Evolutionary conservation across 2,329 filamentous ascomycete species (phyloP), one percentile per base, ranked within the genome.

Genomic region (Cladophialophora exuberans): DNA sequence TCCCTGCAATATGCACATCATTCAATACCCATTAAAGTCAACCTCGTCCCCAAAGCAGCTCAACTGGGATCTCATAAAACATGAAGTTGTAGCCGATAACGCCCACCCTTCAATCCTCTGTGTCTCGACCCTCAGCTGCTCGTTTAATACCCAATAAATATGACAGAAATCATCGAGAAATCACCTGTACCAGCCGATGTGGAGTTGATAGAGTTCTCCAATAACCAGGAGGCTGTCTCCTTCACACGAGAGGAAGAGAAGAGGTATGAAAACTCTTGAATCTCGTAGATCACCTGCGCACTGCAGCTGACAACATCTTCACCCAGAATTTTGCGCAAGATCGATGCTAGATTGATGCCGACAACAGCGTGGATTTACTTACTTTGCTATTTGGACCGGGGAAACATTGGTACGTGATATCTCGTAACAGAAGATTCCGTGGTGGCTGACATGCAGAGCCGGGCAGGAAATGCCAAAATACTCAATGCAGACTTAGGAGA

Each of bases 401-500:
- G 64, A 10, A 71, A 71, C 64, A 59, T 67, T 60, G 60, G 69
- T 67, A 47, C 28, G 36, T 59, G 3, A 36, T 23, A 26, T 3
- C 15, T 25, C 10, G 13, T 22, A 30, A 38, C 6, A 17, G 11
- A 38, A 48, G 30, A 33, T 20, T 38, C 13, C 1, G n/a, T 4
- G 17, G 66, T 71, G 71, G 9, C 44, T 48, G 3, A 5, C 30
- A n/a, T n/a, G 18, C 44, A 33, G 18, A 48, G 30, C 42, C 30
- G 22, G n/a, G 25, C 25, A 48, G 44, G 44, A 50, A 75, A 76
- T 53, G 71, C 73, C 3, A 71, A 68, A 56, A 67, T 74, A 11
- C 67, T 76, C 38, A 76, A 75, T 52, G 60, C 65, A 13, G 62
- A 67, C 6, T 71, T 68, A 0, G 51, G 59, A 2, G 68, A 76